Evolutionary conservation across 441 rosid genomes (phyloP), one percentile per base, ranked within the genome.

Genomic region (Bruguiera hainesii): DNA sequence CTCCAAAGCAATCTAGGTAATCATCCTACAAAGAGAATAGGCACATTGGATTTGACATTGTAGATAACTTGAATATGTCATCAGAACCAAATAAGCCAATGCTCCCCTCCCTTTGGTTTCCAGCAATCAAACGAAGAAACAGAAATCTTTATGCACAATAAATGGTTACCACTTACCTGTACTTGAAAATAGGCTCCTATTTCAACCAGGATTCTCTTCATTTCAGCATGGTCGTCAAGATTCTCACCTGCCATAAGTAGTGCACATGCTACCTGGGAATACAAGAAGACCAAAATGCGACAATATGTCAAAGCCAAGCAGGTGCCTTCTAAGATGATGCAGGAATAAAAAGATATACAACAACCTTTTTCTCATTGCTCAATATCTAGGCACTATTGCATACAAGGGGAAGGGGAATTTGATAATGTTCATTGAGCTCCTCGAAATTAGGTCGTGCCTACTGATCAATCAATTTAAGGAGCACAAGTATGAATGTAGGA

Each of bases 201-300:
- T 61, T 83, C 84, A 68, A 85, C 48, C 23, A 85, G 82, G 67
- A 76, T 68, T 60, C 73, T 52, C 78, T 83, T 81, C 35, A 76
- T 79, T 18, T 71, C 80, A 56, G 28, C 29, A 78, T 85, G 85
- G 23, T 69, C 56, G 37, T 85, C 84, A n/a, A 81, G 65, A 72
- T 78, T 77, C 72, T 85, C 82, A 46, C 89, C 87, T 15, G 79
- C 76, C 84, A 83, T 65, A 56, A 85, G 66, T 72, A 85, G 76
- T 65, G 87, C 87, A 63, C 87, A 82, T 52, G 83, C 84, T 63
- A 79, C 84, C 81, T 80, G 75, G 25, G 19, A 7, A 63, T 20
- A 64, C 15, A 59, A 10, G 6, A 19, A 5, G 53, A 60, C 35
- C 37, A 68, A n/a, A 48, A 63, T 55, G 49, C 52, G 51, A 65